phyloP scores from a whole-genome alignment of 495 filamentous ascomycete genomes.

The Aspergillus heteromorphus region DNA sequence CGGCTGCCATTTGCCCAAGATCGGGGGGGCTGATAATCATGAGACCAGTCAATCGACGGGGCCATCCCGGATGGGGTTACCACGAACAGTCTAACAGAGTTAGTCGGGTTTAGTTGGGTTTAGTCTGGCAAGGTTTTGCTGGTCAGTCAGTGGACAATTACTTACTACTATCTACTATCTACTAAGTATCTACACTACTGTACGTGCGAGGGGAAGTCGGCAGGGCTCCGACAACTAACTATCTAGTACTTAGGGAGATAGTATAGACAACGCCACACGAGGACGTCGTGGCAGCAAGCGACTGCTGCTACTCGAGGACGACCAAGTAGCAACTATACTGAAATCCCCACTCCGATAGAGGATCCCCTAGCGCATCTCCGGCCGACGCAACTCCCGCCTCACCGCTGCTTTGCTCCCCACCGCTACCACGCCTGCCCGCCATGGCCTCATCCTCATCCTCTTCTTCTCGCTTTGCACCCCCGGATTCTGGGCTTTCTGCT shows the following conservation, averaged over 20 bases:
- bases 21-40: conserved; percentile 13
- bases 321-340: too few relatives aligned
- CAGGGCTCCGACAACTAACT: too few relatives aligned
- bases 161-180: too few relatives aligned
- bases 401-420: conserved; percentile 48
- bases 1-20: conserved; percentile 1
- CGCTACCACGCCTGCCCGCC: conserved; percentile 18
- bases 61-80: conserved; percentile 3
- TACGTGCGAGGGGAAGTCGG: too few relatives aligned
- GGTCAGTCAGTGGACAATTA: too few relatives aligned
- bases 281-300: too few relatives aligned
- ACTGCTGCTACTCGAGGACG: too few relatives aligned
- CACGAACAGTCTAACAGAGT: not conserved
- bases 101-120: too few relatives aligned
- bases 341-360: conserved; percentile 6
- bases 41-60: conserved; percentile 12
- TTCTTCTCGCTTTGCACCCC: conserved; percentile 17
- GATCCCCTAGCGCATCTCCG: conserved; percentile 37
- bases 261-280: too few relatives aligned
- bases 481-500: conserved; percentile 27
- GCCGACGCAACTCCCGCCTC: conserved; percentile 28
- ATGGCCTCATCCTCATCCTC: conserved; percentile 29
- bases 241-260: too few relatives aligned
- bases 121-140: too few relatives aligned
- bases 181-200: too few relatives aligned